Base-by-base conservation (phyloP, 73 alveolate genomes). In the Paramecium bursaria region DNA sequence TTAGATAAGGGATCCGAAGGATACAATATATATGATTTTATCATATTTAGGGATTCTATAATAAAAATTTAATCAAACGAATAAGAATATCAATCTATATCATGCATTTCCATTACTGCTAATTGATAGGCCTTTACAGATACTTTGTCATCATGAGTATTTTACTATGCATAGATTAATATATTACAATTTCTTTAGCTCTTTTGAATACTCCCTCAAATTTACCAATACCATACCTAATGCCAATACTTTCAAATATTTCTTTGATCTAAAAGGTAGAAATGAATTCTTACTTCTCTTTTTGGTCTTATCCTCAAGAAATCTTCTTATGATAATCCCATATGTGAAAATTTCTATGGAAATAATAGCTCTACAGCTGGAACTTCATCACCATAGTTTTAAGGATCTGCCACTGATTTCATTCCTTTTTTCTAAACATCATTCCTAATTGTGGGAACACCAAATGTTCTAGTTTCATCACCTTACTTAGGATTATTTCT, bases 331-430 rank as follows among this genome's bases (percentile, higher is more conserved):
- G 52, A 29, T 9, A 76, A 47, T 27, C 88, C 88, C 88, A 76
- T 76, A 35, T 76, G 75, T 35, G 74, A 57, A 35, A 52, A 76
- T 30, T 76, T 76, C 22, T 76, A 52, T 10, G 88, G 88, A 35
- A 76, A 76, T 15, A 76, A 26, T 10, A 76, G 39, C 3, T 31
- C 48, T n/a, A 76, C 88, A 52, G 88, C 88, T 11, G 88, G 88
- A 25, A 52, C 55, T 76, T 76, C 88, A 52, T 76, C 88, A 15
- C 88, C 88, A 76, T 76, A 76, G 52, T 76, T 76, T 48, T 76
- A 14, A 6, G 88, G 88, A 76, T 76, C 88, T 27, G 88, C 88
- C 5, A 76, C 75, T 15, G 88, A 76, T 31, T 76, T 76, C 80
- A 51, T 51, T 3, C 46, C 47, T 11, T 57, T 57, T 67, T 76